Evolutionary conservation across 352 stramenopile genomes (phyloP), one percentile per base, ranked within the genome.

Genomic region (Phytophthora fragariae): DNA sequence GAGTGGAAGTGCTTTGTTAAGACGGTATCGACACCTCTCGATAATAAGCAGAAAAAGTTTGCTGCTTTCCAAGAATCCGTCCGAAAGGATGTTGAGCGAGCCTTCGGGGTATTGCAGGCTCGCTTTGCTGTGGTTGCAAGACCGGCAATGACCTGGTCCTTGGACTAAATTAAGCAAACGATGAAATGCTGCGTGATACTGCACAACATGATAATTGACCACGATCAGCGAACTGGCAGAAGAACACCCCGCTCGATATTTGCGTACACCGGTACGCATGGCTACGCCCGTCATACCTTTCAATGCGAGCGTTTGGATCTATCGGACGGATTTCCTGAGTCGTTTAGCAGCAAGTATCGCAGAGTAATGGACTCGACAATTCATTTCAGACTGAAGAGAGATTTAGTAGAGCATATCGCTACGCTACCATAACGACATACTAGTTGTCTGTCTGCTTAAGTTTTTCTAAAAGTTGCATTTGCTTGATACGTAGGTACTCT

Each of bases 121-220:
- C 52, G 24, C 27, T 57, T 57, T 57, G 52, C 21, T 39, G 33
- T 57, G 31, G 27, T 39, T 57, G 52, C 52, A 19, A 14, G 52
- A 57, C 52, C 27, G 21, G 21, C 52, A 35, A 21, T 57, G 52
- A 39, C 15, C 9, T 57, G 52, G 52, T 31, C 47, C 8, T 55
- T 24, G 35, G 35, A 41, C 35, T 33, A 55, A 29, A 31, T 55
- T 6, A 55, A 55, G 19, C 6, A 29, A 14, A 55, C 19, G 17
- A 55, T 24, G 47, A 17, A 55, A 55, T 14, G n/a, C 19, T 55
- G 47, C 9, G 19, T 33, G 4, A 31, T 50, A 7, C 27, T 61
- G 19, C 55, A 61, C 55, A 61, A 50, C 55, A 50, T 61, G 53
- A 47, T 50, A 19, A 61, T 49, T 19, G 55, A 61, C 12, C 5